A percentile compares a stretch with the other conserved stretches of the same genome.
Conservation (phyloP, 441 rosid genomes). For the Viola pubescens region DNA sequence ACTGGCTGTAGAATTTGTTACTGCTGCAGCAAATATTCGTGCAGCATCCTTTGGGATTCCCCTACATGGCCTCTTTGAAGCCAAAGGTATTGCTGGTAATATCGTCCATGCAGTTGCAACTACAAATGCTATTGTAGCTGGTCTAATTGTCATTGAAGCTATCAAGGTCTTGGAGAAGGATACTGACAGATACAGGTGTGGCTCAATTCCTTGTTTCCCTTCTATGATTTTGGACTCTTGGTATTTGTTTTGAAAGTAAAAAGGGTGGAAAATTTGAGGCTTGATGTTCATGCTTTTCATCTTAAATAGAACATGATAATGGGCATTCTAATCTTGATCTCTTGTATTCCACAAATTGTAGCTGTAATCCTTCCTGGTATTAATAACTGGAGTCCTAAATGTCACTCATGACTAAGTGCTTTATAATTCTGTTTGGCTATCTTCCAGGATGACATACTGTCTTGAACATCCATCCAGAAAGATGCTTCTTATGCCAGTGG, state of each 20-base stretch:
- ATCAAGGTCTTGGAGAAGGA: constrained; percentile 82
- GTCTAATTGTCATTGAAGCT: constrained; percentile 92
- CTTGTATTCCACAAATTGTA: no score
- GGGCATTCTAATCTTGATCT: no score
- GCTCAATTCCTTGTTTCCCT: constrained; percentile 14
- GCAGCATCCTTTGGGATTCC: constrained; percentile 91
- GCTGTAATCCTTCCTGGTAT: background rate
- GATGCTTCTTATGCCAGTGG: constrained; percentile 93
- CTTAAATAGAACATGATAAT: no score
- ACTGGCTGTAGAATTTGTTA: constrained; percentile 90
- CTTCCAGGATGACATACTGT: constrained; percentile 89
- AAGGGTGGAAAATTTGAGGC: constrained; percentile 8
- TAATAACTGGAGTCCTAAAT: background rate
- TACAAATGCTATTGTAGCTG: constrained; percentile 88
- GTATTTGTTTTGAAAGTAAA: background rate
- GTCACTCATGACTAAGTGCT: background rate
- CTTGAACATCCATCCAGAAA: constrained; percentile 75
- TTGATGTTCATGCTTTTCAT: background rate
- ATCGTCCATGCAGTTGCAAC: constrained; percentile 99
- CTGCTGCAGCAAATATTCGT: constrained; percentile 97
- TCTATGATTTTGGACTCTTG: constrained; percentile 1
- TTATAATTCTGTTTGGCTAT: constrained; percentile 15
- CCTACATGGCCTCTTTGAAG: constrained; percentile 93
- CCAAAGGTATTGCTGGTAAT: constrained; percentile 97
- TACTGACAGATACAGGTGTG: constrained; percentile 61